Evolutionary conservation across 1,139 yeast species (phyloP).

Genomic region (Yamadazyma conglobata): DNA sequence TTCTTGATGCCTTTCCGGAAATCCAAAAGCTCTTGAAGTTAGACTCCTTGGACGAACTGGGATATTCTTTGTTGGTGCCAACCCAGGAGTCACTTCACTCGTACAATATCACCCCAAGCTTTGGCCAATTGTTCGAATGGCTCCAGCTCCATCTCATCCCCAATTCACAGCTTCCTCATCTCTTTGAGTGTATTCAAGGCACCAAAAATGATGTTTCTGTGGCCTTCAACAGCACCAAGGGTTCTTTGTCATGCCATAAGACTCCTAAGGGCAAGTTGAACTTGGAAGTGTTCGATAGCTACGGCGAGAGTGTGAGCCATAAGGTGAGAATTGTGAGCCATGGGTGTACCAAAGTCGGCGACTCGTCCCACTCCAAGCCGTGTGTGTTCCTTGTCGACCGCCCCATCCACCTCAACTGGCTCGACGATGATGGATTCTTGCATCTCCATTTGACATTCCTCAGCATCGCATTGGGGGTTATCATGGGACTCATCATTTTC

Average conservation of each 20-base stretch:
- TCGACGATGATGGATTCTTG: slow-evolving; percentile 39
- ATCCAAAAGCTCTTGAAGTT: slow-evolving; percentile 18
- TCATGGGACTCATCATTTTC: slow-evolving; percentile 51
- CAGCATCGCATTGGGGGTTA: slow-evolving; percentile 63
- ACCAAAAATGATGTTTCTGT: slow-evolving; percentile 4
- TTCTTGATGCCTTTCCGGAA: slow-evolving; percentile 39
- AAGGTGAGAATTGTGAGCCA: slow-evolving; percentile 62
- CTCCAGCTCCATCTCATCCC: slow-evolving; percentile 71
- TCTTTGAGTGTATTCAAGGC: slow-evolving; percentile 27
- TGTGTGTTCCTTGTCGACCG: slow-evolving; percentile 74
- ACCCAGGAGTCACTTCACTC: slow-evolving; percentile 52
- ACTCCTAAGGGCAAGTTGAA: slow-evolving; percentile 9
- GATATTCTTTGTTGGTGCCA: slow-evolving; percentile 75
- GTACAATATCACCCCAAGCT: slow-evolving; percentile 48
- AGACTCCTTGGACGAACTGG: slow-evolving; percentile 19
- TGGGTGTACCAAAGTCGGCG: slow-evolving; percentile 57
- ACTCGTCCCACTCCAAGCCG: slow-evolving; percentile 21
- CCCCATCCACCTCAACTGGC: slow-evolving; percentile 58
- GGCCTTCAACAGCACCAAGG: slow-evolving; percentile 10
- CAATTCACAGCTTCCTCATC: slow-evolving; percentile 34
- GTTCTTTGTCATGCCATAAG: slow-evolving; percentile 10
- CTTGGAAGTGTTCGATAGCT: slow-evolving; percentile 9
- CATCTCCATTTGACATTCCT: slow-evolving; percentile 62
- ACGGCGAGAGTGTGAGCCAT: slow-evolving; percentile 45
- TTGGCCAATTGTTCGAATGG: slow-evolving; percentile 48